Percentiles rank a stretch among this genome's conserved stretches.
Evolutionary conservation across 2,329 filamentous ascomycete species (phyloP).

Genomic region (Botryotinia narcissicola): DNA sequence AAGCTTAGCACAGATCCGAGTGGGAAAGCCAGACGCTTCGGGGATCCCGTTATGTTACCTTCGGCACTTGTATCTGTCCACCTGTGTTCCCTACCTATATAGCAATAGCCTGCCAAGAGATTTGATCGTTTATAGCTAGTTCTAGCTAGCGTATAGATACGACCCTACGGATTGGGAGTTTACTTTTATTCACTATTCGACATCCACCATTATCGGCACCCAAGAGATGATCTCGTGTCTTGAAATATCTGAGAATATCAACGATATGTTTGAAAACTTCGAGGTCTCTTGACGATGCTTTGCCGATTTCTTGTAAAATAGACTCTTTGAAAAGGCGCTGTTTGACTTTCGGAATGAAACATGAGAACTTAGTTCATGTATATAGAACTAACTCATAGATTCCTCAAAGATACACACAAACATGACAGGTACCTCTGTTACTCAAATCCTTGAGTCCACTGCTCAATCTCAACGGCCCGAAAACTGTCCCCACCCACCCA

Average conservation of each 20-base stretch:
- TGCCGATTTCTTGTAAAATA: fast-evolving
- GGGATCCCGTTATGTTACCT: too few species aligned
- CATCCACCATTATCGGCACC: too few species aligned
- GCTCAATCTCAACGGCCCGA: background rate
- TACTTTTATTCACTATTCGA: too few species aligned
- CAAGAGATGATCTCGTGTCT: background rate
- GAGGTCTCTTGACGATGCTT: background rate
- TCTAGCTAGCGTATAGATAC: background rate
- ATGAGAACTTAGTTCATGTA: background rate
- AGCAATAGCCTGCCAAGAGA: background rate
- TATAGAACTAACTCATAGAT: background rate
- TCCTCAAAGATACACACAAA: background rate
- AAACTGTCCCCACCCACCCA: background rate
- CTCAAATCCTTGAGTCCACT: background rate
- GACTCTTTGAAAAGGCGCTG: fast-evolving
- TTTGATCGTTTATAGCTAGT: background rate
- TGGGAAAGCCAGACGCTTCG: background rate
- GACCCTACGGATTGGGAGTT: background rate
- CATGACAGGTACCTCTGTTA: background rate
- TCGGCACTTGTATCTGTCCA: background rate
- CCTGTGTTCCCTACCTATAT: background rate
- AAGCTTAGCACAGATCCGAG: background rate
- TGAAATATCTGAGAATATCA: too few species aligned
- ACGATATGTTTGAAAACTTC: background rate
- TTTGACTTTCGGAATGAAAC: background rate